Evolutionary conservation across 2,329 filamentous ascomycete genomes (phyloP), one percentile per base, ranked within the genome.

Genomic region (Penicillium sp.): DNA sequence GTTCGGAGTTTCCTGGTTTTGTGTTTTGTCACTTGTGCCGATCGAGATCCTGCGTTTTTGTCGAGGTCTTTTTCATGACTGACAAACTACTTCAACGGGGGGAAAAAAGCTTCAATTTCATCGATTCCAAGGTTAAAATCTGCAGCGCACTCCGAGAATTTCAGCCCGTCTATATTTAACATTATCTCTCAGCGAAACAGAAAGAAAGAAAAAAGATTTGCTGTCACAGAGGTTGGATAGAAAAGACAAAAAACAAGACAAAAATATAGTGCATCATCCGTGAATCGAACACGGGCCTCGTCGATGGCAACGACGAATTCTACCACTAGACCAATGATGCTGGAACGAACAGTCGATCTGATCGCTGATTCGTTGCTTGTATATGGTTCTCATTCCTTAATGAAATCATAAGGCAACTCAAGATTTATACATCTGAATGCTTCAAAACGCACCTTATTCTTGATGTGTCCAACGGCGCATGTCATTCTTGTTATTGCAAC

Each of bases 231-330:
- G 18, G 18, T 2, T 18, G 18, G 18, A 18, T 18, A 18, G 18
- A 18, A 18, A 18, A 39, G 13, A 34, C 50, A 45, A 50, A 55
- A 21, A n/a, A n/a, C n/a, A n/a, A 32, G 29, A 44, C 50, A 42
- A 50, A 48, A 59, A 65, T 5, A 6, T 6, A 40, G 14, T 75
- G 72, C 73, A 75, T 74, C 72, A 72, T 74, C 73, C 73, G 73
- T 72, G 73, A 75, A 75, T 75, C 72, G 73, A 75, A 75, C 73
- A 72, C 72, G 73, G 72, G 72, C 72, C 73, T 75, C 72, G 66
- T 75, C 73, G 73, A 75, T 74, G 72, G 72, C 72, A 74, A 74
- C 71, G 71, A 74, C 65, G 71, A 74, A 74, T 74, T 74, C 72
- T 74, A 74, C 72, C 72, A 74, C 72, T 74, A 74, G 71, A 73